These are phyloP conservation scores for Kwoniella bestiolae DNA, from an alignment of 768 basidiomycete species.

Conservation along the genomic window DNA sequence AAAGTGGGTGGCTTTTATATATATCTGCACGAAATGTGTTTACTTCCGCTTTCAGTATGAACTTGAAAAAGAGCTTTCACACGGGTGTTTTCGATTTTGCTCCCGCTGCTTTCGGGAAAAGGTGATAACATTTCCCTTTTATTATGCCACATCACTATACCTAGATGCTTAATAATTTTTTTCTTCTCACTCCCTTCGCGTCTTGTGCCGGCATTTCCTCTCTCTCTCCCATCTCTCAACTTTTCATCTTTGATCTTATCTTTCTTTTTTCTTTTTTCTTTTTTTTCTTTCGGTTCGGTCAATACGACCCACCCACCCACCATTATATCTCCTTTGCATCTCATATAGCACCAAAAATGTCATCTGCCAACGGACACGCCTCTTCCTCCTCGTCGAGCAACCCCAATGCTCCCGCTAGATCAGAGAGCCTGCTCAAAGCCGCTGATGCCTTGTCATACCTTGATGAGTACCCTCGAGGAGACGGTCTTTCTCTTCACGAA, in stretches of 20 bases:
- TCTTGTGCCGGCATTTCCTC: slow-evolving; percentile 8
- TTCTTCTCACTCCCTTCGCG: not conserved
- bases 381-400: slow-evolving; percentile 20
- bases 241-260: slow-evolving; percentile 8
- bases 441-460: slow-evolving; percentile 76
- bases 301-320: slow-evolving; percentile 27
- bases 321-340: slow-evolving; percentile 2
- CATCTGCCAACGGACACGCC: slow-evolving; percentile 31
- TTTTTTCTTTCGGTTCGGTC: slow-evolving; percentile 17
- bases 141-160: slow-evolving; percentile 4
- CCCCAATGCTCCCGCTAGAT: slow-evolving; percentile 34
- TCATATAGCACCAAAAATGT: slow-evolving; percentile 25
- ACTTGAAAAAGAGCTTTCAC: not conserved
- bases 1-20: slow-evolving; percentile 5
- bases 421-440: slow-evolving; percentile 65
- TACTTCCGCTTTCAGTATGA: not conserved
- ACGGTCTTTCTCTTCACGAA: slow-evolving; percentile 83
- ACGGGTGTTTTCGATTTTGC: no score
- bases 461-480: slow-evolving; percentile 68
- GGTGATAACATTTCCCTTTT: not conserved
- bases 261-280: slow-evolving; percentile 10
- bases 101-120: no score
- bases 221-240: not conserved
- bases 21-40: not conserved
- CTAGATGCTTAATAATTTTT: slow-evolving; percentile 1